A percentile compares a stretch with the other conserved stretches of the same genome.
phyloP scores from a whole-genome alignment of 2,329 filamentous ascomycete genomes.

The Arthrinium phaeospermum region DNA sequence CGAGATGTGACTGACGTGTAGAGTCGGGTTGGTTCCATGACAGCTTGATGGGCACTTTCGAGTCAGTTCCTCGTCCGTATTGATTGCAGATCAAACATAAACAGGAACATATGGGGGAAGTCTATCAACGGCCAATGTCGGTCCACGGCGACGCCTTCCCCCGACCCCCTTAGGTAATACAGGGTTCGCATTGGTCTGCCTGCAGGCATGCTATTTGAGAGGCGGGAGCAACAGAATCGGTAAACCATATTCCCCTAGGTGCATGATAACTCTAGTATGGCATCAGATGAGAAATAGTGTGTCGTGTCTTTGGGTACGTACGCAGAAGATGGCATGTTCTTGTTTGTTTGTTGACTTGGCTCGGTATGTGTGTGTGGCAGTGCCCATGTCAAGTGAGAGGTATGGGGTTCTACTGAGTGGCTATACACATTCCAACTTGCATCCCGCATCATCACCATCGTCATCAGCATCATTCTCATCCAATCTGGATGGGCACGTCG shows the following conservation, averaged over 20 bases:
- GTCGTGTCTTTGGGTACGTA: neutral
- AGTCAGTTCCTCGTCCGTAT: neutral
- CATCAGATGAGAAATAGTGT: neutral
- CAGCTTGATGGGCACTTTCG: neutral
- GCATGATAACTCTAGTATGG: neutral
- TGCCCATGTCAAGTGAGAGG: neutral
- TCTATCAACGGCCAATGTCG: constrained; percentile 3
- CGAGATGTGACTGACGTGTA: neutral
- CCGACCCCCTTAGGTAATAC: constrained; percentile 14
- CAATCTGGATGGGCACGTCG: neutral
- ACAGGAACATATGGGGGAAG: neutral
- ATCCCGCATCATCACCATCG: neutral
- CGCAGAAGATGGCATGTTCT: neutral
- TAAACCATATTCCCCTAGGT: neutral
- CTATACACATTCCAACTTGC: constrained; percentile 3
- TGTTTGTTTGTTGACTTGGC: neutral
- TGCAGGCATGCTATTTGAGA: neutral
- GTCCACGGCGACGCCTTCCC: neutral
- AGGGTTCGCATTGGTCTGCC: neutral
- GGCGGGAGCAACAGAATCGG: neutral
- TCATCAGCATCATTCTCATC: neutral
- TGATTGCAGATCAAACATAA: neutral
- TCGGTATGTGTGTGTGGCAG: neutral
- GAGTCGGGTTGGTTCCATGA: neutral
- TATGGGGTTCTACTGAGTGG: neutral